Conservation (phyloP, 2,329 filamentous ascomycete species). For the Thermothelomyces thermophilus region DNA sequence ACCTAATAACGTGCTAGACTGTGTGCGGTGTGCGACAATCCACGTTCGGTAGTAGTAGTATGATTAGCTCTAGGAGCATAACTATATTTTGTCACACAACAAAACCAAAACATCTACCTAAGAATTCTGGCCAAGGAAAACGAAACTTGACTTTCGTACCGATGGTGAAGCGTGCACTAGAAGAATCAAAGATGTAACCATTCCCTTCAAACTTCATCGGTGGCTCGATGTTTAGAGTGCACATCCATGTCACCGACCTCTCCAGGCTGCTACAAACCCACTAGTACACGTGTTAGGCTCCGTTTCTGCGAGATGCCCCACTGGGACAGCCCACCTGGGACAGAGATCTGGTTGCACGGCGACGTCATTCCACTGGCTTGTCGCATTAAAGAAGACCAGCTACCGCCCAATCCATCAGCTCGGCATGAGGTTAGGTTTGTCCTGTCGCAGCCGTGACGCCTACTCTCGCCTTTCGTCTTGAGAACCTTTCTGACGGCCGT, state of each 20-base stretch:
- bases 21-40: too few relatives aligned
- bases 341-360: conserved; percentile 5
- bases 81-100: too few relatives aligned
- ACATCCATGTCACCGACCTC: not conserved
- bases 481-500: too few relatives aligned
- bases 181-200: too few relatives aligned
- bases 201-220: not conserved
- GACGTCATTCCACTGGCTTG: conserved; percentile 11
- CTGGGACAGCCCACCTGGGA: not conserved
- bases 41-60: too few relatives aligned
- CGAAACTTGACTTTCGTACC: too few relatives aligned
- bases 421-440: not conserved
- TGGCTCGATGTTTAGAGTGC: not conserved
- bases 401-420: conserved; percentile 1
- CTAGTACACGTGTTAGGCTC: not conserved
- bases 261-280: not conserved
- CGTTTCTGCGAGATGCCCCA: not conserved
- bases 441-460: not conserved
- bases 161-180: too few relatives aligned
- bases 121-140: too few relatives aligned
- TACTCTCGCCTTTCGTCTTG: not conserved
- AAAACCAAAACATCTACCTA: too few relatives aligned
- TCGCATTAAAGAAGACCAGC: conserved; percentile 8
- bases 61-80: too few relatives aligned
- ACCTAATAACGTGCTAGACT: too few relatives aligned